Conservation (phyloP, 2,329 filamentous ascomycete species). For the Lachnum nothofagi region DNA sequence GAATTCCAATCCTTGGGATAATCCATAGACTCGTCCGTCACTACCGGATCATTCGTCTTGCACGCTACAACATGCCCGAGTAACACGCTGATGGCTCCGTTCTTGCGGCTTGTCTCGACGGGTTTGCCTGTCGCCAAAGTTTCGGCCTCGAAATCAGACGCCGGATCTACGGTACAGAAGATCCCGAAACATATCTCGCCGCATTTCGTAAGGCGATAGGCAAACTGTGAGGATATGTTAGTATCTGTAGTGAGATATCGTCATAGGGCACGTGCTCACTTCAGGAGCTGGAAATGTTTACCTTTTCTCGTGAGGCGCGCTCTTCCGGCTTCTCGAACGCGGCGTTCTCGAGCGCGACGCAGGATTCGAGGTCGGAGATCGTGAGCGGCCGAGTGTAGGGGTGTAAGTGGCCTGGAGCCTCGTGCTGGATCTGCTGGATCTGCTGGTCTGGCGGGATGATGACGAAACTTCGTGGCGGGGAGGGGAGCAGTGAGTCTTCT, state of each 20-base stretch:
- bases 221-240: constrained; percentile 18
- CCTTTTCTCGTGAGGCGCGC: constrained; percentile 51
- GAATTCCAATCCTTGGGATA: constrained; percentile 63
- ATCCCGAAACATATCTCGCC: constrained; percentile 74
- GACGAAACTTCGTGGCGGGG: constrained; percentile 1
- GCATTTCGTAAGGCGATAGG: constrained; percentile 69
- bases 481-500: neutral
- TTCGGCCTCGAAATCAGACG: constrained; percentile 45
- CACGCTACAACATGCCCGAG: constrained; percentile 76
- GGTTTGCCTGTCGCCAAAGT: constrained; percentile 51
- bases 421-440: constrained; percentile 7
- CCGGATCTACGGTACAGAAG: constrained; percentile 60
- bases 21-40: constrained; percentile 74
- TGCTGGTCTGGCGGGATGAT: constrained; percentile 19
- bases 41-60: constrained; percentile 54
- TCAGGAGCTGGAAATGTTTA: constrained; percentile 23
- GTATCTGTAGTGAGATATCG: neutral
- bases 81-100: constrained; percentile 55
- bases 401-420: constrained; percentile 55
- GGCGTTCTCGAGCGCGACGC: constrained; percentile 49
- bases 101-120: constrained; percentile 54
- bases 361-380: constrained; percentile 57
- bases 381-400: constrained; percentile 72
- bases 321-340: constrained; percentile 48
- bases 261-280: constrained; percentile 15